phyloP scores from a whole-genome alignment of 2,329 filamentous ascomycete species.

The Saccharata proteae region DNA sequence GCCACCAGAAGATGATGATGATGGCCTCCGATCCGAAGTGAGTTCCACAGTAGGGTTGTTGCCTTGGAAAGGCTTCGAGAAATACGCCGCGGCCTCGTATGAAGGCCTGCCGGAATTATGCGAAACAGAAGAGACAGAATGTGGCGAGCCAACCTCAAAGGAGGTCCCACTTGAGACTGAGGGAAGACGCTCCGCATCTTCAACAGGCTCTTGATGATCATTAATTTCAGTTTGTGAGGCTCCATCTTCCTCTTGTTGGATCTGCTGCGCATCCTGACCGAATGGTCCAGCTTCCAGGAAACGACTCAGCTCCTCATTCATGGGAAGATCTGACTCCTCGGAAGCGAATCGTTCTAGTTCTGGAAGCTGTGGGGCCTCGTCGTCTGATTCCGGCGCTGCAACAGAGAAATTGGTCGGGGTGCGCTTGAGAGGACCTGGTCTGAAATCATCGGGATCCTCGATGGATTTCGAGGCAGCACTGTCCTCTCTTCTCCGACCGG shows the following conservation, averaged over 20 bases:
- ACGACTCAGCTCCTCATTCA: conserved; percentile 14
- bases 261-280: conserved; percentile 33
- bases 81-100: conserved; percentile 5
- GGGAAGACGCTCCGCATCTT: conserved; percentile 14
- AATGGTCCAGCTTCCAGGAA: conserved; percentile 20
- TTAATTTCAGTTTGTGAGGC: conserved; percentile 36
- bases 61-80: conserved; percentile 2
- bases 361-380: conserved; percentile 34
- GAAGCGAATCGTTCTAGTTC: conserved; percentile 9
- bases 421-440: conserved; percentile 42
- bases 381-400: conserved; percentile 12
- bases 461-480: conserved; percentile 10
- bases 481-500: conserved; percentile 15
- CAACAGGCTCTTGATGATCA: conserved; percentile 15
- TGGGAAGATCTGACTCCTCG: conserved; percentile 17
- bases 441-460: conserved; percentile 36
- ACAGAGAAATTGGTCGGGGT: conserved; percentile 43
- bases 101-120: conserved; percentile 5
- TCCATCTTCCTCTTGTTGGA: conserved; percentile 40
- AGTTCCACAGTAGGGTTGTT: conserved; percentile 8
- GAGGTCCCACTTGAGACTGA: conserved; percentile 21
- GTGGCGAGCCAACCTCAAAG: conserved; percentile 15
- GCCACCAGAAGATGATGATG: conserved; percentile 6
- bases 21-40: conserved; percentile 6
- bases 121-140: conserved; percentile 10